phyloP scores from a whole-genome alignment of 148 eudicot genomes.

The Rhododendron mucronatum region DNA sequence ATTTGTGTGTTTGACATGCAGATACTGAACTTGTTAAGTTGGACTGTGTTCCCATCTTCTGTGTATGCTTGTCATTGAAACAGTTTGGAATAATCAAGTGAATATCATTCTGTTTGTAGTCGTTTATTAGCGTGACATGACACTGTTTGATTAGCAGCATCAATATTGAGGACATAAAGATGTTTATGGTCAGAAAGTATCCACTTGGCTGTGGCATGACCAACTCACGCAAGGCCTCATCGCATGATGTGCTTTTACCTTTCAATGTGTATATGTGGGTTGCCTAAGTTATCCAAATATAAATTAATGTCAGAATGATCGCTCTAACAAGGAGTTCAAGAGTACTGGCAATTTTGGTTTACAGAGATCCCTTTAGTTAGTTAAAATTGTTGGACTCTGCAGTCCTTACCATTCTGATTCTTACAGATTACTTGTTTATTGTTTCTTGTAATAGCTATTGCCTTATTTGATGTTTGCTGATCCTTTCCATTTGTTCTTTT shows the following conservation, averaged over 20 bases:
- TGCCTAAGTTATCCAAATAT: not conserved
- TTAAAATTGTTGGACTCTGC: not conserved
- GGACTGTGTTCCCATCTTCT: not conserved
- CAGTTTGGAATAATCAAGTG: not conserved
- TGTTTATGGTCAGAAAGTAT: not conserved
- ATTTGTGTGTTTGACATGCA: not conserved
- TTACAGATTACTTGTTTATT: not conserved
- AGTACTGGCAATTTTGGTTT: not conserved
- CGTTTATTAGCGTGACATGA: not conserved
- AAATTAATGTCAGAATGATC: not conserved
- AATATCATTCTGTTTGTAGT: not conserved
- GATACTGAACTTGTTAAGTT: not conserved
- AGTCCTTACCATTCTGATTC: not conserved
- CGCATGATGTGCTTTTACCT: not conserved
- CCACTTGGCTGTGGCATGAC: not conserved
- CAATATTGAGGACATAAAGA: not conserved
- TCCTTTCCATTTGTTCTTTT: conserved; percentile 11
- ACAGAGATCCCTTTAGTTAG: not conserved
- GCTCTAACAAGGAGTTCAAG: not conserved
- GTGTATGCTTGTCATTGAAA: not conserved
- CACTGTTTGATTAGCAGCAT: not conserved
- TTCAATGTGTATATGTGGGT: not conserved
- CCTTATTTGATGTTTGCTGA: conserved; percentile 2
- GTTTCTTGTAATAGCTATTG: not conserved
- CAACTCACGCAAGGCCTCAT: not conserved